These are phyloP conservation scores for Mortierella alpina DNA, from an alignment of 192 early-diverging fungal genomes.

Conservation along the genomic window DNA sequence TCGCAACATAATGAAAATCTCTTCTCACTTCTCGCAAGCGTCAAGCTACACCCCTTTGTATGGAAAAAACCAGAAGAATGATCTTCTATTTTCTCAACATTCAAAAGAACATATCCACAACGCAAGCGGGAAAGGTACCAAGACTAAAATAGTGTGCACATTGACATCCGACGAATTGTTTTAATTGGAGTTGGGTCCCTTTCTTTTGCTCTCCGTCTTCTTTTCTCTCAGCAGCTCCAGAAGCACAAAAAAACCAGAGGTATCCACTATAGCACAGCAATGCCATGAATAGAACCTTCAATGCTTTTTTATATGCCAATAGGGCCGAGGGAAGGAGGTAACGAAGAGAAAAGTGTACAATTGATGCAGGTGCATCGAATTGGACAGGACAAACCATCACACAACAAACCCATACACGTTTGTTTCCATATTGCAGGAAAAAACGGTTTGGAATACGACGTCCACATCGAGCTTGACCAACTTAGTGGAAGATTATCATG, in stretches of 20 bases:
- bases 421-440: conserved; percentile 30
- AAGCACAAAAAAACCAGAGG: neutral
- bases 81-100: neutral
- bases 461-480: conserved; percentile 1
- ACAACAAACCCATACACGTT: conserved; percentile 56
- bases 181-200: conserved; percentile 55
- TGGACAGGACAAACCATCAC: conserved; percentile 38
- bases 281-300: neutral
- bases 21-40: too few species aligned
- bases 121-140: neutral
- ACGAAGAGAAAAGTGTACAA: too few species aligned
- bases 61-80: conserved; percentile 10
- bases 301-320: neutral
- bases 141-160: conserved; percentile 1
- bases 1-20: neutral
- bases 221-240: neutral
- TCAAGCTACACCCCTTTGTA: conserved; percentile 7
- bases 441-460: conserved; percentile 54
- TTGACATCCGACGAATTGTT: conserved; percentile 63
- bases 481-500: neutral
- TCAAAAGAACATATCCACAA: neutral
- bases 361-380: neutral
- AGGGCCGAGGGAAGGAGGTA: conserved; percentile 1
- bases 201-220: conserved; percentile 13
- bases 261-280: neutral